Base-by-base conservation (phyloP, 192 early-diverging fungal species). In the Kickxella alabastrina region DNA sequence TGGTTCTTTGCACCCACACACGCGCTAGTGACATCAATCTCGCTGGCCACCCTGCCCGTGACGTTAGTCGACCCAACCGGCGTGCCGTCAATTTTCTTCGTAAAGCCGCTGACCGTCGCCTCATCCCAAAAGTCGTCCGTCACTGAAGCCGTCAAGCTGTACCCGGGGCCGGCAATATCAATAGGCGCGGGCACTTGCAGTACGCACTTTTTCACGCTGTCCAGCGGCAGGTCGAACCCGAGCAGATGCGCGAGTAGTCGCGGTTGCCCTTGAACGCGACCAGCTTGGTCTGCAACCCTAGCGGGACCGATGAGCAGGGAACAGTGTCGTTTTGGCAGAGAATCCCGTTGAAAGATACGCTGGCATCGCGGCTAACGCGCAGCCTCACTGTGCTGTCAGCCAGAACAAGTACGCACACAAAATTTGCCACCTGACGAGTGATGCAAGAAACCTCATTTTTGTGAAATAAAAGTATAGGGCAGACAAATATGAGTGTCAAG, bases 91-190 rank as follows among this genome's bases (percentile, higher is more conserved):
- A 48, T 15, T 9, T 31, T 24, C 57, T 75, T 75, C 10, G 49
- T 75, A 21, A 52, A 47, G 0, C 71, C 71, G 24, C 25, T 57
- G 24, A 75, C 71, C 19, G 56, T 68, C 1, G 53, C 41, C 56
- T 75, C 71, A 4, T 75, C 65, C 71, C 71, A 75, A 23, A 46
- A 31, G 40, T 49, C 54, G 44, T 75, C 71, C 7, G 71, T 75
- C n/a, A 26, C 23, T 3, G 43, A 49, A 0, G 62, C 71, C 1
- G 63, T 62, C 54, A 74, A 19, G 10, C 29, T 29, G 23, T 52
- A 60, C 0, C 34, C 55, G 43, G 36, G 23, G 44, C 37, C 51
- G 2, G 57, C 35, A 0, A 13, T 10, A 2, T 66, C 64, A 1
- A 42, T 14, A 2, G 71, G 59, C 14, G 19, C 27, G 5, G 71